Conservation (phyloP, 257 asterid species). For the Apocynum venetum region DNA sequence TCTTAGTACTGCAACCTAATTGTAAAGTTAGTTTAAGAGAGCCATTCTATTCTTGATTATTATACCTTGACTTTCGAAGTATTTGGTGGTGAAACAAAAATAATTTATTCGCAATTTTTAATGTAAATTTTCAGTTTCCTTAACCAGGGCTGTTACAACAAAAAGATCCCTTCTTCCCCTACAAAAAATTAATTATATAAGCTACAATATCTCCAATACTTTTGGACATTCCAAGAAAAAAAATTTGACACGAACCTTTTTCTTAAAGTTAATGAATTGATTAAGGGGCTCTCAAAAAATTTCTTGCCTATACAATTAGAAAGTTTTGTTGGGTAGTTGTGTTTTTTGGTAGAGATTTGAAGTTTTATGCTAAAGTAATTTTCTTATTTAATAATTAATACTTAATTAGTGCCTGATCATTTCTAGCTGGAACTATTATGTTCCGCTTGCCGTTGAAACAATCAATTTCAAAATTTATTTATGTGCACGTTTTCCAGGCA, state of each 20-base stretch:
- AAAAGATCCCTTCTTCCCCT: too few relatives aligned
- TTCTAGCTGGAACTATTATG: background rate
- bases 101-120: background rate
- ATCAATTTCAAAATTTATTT: background rate
- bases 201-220: background rate
- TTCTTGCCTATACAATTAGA: background rate
- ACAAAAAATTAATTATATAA: background rate
- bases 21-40: background rate
- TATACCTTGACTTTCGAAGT: too few relatives aligned
- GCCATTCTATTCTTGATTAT: too few relatives aligned
- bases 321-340: background rate
- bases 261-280: background rate
- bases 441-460: background rate
- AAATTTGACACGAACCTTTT: background rate
- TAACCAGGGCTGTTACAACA: background rate
- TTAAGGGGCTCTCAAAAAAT: background rate
- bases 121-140: background rate
- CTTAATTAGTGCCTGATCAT: background rate
- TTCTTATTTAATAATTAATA: background rate
- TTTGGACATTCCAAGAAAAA: background rate
- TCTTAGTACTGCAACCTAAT: background rate
- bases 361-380: background rate
- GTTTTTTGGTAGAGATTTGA: conserved; percentile 2
- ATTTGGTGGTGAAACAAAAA: background rate
- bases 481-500: background rate